A percentile compares a stretch with the other conserved stretches of the same genome.
Conservation (phyloP, 352 stramenopile species). For the Phytophthora brassicae region DNA sequence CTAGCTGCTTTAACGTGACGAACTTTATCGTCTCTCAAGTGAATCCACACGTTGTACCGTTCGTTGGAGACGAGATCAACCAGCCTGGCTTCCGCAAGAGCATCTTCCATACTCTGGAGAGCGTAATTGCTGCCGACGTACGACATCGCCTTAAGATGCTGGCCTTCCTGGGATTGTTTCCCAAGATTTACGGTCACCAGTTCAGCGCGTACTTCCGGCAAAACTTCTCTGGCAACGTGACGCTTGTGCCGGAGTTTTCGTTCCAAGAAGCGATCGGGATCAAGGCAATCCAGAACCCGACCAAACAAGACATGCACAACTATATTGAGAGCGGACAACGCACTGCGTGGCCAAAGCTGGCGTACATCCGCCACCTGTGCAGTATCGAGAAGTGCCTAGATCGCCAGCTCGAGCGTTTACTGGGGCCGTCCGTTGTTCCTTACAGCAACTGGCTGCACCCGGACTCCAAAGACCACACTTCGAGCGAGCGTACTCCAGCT, state of each 20-base stretch:
- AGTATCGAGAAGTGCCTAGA: slow-evolving; percentile 86
- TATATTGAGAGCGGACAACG: slow-evolving; percentile 88
- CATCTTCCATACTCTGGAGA: slow-evolving; percentile 77
- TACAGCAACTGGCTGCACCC: slow-evolving; percentile 35
- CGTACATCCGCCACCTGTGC: slow-evolving; percentile 93
- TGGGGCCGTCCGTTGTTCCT: slow-evolving; percentile 18
- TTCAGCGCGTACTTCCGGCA: slow-evolving; percentile 84
- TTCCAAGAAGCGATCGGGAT: slow-evolving; percentile 79
- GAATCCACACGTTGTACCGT: slow-evolving; percentile 92
- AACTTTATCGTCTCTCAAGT: slow-evolving; percentile 92
- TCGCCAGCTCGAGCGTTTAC: slow-evolving; percentile 33
- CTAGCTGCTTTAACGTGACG: slow-evolving; percentile 92
- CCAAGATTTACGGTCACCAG: slow-evolving; percentile 81
- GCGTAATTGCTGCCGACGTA: slow-evolving; percentile 79
- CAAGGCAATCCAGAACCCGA: slow-evolving; percentile 87
- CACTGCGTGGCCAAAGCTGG: slow-evolving; percentile 90
- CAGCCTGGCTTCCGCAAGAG: slow-evolving; percentile 65
- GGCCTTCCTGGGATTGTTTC: slow-evolving; percentile 85
- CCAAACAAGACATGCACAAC: slow-evolving; percentile 62
- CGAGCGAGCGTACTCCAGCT: neutral
- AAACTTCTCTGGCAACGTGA: slow-evolving; percentile 97
- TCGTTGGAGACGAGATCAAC: slow-evolving; percentile 90
- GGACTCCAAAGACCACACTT: slow-evolving; percentile 17
- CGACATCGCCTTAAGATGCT: slow-evolving; percentile 74
- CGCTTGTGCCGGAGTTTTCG: slow-evolving; percentile 90